Percentiles rank a stretch among this genome's conserved stretches.
phyloP scores from a whole-genome alignment of 257 asterid species.

The Hygrophila difformis region DNA sequence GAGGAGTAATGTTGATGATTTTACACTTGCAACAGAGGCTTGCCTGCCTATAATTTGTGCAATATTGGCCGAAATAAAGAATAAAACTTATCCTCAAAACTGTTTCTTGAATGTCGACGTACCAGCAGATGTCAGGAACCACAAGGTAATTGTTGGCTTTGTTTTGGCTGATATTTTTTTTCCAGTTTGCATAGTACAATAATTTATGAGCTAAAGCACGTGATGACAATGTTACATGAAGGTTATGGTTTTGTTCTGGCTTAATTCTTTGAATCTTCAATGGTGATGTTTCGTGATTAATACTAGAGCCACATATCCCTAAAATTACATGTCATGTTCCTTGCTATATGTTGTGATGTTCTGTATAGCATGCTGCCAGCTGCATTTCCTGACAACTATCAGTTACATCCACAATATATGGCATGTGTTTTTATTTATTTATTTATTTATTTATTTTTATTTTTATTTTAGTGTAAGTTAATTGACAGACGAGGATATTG shows the following conservation, averaged over 20 bases:
- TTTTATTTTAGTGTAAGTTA: too few relatives aligned
- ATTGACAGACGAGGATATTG: constrained; percentile 1
- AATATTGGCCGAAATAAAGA: constrained; percentile 44
- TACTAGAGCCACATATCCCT: too few relatives aligned
- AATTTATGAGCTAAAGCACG: too few relatives aligned
- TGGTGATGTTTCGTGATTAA: too few relatives aligned
- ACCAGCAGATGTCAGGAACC: constrained; percentile 59
- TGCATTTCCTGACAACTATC: constrained; percentile 4
- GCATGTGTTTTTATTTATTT: too few relatives aligned
- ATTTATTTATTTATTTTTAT: too few relatives aligned
- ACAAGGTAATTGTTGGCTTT: constrained; percentile 39
- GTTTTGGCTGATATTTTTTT: too few relatives aligned
- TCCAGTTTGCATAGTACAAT: too few relatives aligned
- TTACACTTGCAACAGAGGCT: constrained; percentile 66
- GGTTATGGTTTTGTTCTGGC: too few relatives aligned
- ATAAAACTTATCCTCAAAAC: constrained; percentile 39
- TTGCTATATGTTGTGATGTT: not conserved
- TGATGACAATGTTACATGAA: too few relatives aligned
- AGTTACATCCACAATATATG: too few relatives aligned
- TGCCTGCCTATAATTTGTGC: constrained; percentile 62
- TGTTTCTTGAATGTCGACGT: constrained; percentile 67
- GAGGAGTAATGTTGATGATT: constrained; percentile 42
- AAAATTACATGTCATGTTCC: not conserved
- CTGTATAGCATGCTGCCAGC: not conserved
- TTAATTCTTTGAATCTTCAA: too few relatives aligned